A percentile compares a stretch with the other conserved stretches of the same genome.
Conservation (phyloP, 805 yeast species). For the Metschnikowia kofuensis region DNA sequence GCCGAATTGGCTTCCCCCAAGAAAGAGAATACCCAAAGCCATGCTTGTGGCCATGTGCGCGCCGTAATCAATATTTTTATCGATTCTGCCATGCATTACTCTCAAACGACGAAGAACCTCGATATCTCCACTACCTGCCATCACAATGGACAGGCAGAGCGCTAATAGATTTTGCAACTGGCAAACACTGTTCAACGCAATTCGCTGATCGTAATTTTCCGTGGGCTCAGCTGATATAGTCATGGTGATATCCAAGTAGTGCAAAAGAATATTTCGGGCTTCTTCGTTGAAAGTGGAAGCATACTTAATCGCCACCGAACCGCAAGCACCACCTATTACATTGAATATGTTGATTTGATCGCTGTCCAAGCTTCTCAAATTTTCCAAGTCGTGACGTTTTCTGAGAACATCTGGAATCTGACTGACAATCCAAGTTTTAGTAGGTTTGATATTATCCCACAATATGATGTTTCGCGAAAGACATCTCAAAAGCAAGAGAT, state of each 20-base stretch:
- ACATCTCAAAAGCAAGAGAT: slow-evolving; percentile 62
- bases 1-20: slow-evolving; percentile 93
- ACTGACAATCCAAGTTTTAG: slow-evolving; percentile 52
- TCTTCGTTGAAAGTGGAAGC: slow-evolving; percentile 63
- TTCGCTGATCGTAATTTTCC: slow-evolving; percentile 52
- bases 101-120: slow-evolving; percentile 72
- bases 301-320: slow-evolving; percentile 70
- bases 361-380: slow-evolving; percentile 40
- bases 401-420: slow-evolving; percentile 52
- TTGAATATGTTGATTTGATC: slow-evolving; percentile 63
- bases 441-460: slow-evolving; percentile 63
- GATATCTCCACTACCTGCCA: slow-evolving; percentile 92
- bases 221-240: slow-evolving; percentile 41
- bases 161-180: slow-evolving; percentile 58
- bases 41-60: slow-evolving; percentile 73
- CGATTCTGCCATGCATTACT: slow-evolving; percentile 59
- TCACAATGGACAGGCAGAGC: slow-evolving; percentile 64
- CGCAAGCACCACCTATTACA: slow-evolving; percentile 68
- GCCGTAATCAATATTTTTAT: slow-evolving; percentile 53
- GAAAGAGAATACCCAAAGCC: slow-evolving; percentile 81
- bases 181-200: slow-evolving; percentile 53
- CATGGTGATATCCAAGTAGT: slow-evolving; percentile 52
- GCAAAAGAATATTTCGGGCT: slow-evolving; percentile 55
- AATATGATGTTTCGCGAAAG: slow-evolving; percentile 61
- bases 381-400: slow-evolving; percentile 24